phyloP scores from a whole-genome alignment of 2,329 filamentous ascomycete genomes.

The Aspergillus glaucus region DNA sequence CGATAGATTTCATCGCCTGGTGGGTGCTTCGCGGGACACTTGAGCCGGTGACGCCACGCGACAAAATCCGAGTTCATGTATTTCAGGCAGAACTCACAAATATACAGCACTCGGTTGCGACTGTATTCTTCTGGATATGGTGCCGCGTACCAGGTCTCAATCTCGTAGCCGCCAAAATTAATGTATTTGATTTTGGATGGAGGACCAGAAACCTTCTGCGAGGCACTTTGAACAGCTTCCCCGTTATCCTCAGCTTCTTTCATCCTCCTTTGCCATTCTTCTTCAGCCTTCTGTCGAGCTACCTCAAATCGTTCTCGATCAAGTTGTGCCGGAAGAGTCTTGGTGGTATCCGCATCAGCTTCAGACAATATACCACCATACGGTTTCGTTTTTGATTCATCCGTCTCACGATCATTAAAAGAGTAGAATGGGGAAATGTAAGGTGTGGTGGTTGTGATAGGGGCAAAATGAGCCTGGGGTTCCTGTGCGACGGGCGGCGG shows the following conservation, averaged over 20 bases:
- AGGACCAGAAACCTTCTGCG: constrained; percentile 72
- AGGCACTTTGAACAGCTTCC: constrained; percentile 58
- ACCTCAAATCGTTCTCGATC: constrained; percentile 85
- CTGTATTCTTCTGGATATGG: constrained; percentile 98
- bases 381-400: constrained; percentile 85
- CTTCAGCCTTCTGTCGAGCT: constrained; percentile 83
- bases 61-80: constrained; percentile 99
- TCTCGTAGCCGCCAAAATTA: constrained; percentile 95
- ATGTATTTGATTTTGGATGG: constrained; percentile 98
- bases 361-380: constrained; percentile 92
- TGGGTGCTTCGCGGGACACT: constrained; percentile 93
- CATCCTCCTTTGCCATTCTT: constrained; percentile 73
- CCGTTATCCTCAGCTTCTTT: constrained; percentile 57
- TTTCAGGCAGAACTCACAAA: constrained; percentile 98
- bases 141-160: constrained; percentile 98
- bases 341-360: constrained; percentile 81
- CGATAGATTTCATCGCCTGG: constrained; percentile 98
- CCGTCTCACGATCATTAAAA: constrained; percentile 80
- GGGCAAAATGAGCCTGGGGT: constrained; percentile 53
- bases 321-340: constrained; percentile 71
- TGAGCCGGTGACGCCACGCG: constrained; percentile 94
- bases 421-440: constrained; percentile 80
- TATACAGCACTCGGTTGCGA: constrained; percentile 91
- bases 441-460: constrained; percentile 49
- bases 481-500: constrained; percentile 35